Conservation (phyloP, 257 asterid genomes). For the Linderniella brevidens region DNA sequence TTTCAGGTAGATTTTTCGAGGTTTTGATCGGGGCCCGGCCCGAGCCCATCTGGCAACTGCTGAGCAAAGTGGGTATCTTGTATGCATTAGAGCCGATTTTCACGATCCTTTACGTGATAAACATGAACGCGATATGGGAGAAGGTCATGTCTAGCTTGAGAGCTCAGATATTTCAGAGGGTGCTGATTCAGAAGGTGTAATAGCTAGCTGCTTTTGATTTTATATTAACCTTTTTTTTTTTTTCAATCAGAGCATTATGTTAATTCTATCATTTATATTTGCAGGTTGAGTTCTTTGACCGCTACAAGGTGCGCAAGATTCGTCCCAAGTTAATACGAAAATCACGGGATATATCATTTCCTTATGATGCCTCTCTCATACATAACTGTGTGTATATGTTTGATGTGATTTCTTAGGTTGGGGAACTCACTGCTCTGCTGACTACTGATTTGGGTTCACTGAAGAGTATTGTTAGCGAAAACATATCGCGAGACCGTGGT, state of each 20-base stretch:
- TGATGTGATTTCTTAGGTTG: no score
- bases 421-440: conserved; percentile 76
- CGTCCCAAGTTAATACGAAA: neutral
- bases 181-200: conserved; percentile 85
- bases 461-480: conserved; percentile 76
- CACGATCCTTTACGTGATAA: conserved; percentile 57
- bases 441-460: conserved; percentile 90
- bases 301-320: conserved; percentile 50
- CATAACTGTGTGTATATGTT: no score
- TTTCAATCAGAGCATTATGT: neutral
- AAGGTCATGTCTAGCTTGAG: conserved; percentile 93
- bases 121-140: conserved; percentile 93
- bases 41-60: conserved; percentile 53
- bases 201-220: neutral
- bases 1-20: conserved; percentile 79
- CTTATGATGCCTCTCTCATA: conserved; percentile 1
- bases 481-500: conserved; percentile 95
- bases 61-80: conserved; percentile 52
- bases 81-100: conserved; percentile 69
- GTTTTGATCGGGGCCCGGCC: conserved; percentile 68
- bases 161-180: conserved; percentile 84
- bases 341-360: neutral
- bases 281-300: conserved; percentile 92
- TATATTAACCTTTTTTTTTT: neutral
- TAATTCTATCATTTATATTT: conserved; percentile 11